Evolutionary conservation across 495 filamentous ascomycete species (phyloP).

Genomic region (Penicillium manginii): DNA sequence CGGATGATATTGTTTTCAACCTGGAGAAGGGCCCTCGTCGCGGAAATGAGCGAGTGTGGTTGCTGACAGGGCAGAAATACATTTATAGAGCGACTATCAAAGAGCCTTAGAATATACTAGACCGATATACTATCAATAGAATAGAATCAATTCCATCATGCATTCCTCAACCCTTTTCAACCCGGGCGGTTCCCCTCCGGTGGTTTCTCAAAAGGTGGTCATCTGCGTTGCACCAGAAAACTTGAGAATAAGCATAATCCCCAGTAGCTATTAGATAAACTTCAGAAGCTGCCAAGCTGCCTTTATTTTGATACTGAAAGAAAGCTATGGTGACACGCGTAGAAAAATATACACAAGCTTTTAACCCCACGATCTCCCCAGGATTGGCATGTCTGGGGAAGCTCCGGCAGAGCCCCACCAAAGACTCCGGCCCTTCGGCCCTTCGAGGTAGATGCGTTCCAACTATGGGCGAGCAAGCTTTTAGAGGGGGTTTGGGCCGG

Average conservation of each 20-base stretch:
- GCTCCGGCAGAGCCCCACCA: background rate
- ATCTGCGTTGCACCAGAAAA: too few relatives aligned
- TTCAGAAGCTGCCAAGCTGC: too few relatives aligned
- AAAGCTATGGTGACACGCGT: too few relatives aligned
- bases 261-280: too few relatives aligned
- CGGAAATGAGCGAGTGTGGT: slow-evolving; percentile 12
- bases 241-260: too few relatives aligned
- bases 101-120: background rate
- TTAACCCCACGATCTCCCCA: background rate
- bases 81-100: slow-evolving; percentile 16
- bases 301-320: too few relatives aligned
- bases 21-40: slow-evolving; percentile 13
- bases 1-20: slow-evolving; percentile 20
- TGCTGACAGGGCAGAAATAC: slow-evolving; percentile 14
- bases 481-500: too few relatives aligned
- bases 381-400: background rate
- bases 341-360: background rate
- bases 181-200: too few relatives aligned
- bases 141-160: background rate
- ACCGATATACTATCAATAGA: too few relatives aligned
- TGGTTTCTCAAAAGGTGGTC: too few relatives aligned
- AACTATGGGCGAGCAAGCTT: too few relatives aligned
- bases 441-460: too few relatives aligned
- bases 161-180: background rate
- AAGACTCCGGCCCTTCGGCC: background rate